Conservation (phyloP, 768 basidiomycete species). For the Trichaptum fuscoviolaceum region DNA sequence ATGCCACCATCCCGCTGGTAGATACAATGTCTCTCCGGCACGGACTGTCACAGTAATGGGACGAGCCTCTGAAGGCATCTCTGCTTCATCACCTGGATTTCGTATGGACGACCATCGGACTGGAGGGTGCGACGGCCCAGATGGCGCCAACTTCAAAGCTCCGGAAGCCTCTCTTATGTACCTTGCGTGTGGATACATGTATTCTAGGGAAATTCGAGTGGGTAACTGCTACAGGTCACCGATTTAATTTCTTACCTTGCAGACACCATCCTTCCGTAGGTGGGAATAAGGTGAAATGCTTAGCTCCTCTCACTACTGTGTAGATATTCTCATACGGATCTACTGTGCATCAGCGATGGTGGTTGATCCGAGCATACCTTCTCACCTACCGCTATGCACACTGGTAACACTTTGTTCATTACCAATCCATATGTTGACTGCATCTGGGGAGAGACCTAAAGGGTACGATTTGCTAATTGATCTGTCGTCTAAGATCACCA, state of each 20-base stretch:
- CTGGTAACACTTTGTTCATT: conserved; percentile 71
- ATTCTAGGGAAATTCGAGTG: conserved; percentile 35
- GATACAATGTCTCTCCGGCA: conserved; percentile 77
- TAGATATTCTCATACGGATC: conserved; percentile 96
- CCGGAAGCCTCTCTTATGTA: conserved; percentile 39
- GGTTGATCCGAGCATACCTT: neutral
- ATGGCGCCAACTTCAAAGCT: conserved; percentile 27
- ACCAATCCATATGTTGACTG: conserved; percentile 93
- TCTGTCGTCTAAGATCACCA: conserved; percentile 7
- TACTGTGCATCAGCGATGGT: conserved; percentile 21
- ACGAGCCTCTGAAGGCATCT: conserved; percentile 46
- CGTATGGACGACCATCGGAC: conserved; percentile 82
- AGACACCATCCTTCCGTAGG: conserved; percentile 87
- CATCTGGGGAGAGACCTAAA: conserved; percentile 66
- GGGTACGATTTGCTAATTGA: conserved; percentile 5
- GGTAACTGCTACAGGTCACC: neutral
- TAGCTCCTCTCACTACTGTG: conserved; percentile 76
- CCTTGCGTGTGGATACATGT: conserved; percentile 58
- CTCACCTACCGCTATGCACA: conserved; percentile 70
- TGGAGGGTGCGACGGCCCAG: conserved; percentile 26
- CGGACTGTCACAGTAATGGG: conserved; percentile 62
- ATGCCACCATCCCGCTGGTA: conserved; percentile 96
- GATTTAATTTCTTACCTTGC: conserved; percentile 45
- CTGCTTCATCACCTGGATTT: conserved; percentile 46
- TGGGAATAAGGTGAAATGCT: conserved; percentile 81